Evolutionary conservation across 2,329 filamentous ascomycete genomes (phyloP).

Genomic region (Chaetothyriales sp.): DNA sequence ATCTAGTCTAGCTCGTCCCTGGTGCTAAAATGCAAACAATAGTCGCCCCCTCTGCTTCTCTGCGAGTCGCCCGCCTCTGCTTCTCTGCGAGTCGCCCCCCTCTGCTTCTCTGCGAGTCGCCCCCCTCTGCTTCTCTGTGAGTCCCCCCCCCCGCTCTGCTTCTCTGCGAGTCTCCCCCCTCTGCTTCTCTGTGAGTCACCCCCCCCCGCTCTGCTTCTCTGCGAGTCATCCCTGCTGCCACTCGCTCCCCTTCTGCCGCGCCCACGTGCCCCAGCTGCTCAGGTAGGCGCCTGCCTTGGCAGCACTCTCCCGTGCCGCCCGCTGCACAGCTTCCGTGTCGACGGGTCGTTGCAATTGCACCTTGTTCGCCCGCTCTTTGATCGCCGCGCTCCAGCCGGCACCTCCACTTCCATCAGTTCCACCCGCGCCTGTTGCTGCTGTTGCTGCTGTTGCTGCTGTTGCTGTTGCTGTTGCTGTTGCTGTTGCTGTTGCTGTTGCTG

Average conservation of each 20-base stretch:
- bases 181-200: not conserved
- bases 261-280: constrained; percentile 51
- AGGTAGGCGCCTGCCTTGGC: constrained; percentile 49
- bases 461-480: too few species aligned
- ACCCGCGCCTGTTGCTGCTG: not conserved
- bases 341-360: constrained; percentile 24
- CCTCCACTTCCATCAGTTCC: constrained; percentile 1
- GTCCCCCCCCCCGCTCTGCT: not conserved
- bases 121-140: constrained; percentile 4
- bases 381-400: constrained; percentile 19
- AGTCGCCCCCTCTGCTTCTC: not conserved
- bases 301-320: constrained; percentile 39
- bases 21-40: not conserved
- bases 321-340: constrained; percentile 42
- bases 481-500: too few species aligned
- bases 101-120: constrained; percentile 18
- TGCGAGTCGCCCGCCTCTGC: not conserved
- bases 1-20: not conserved
- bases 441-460: not conserved
- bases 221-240: constrained; percentile 34
- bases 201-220: constrained; percentile 11
- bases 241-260: constrained; percentile 34
- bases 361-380: constrained; percentile 16
- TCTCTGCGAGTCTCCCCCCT: too few species aligned
- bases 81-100: not conserved